Evolutionary conservation across 306 rosid species (phyloP), one percentile per base, ranked within the genome.

Genomic region (Cicer chorassanicum): DNA sequence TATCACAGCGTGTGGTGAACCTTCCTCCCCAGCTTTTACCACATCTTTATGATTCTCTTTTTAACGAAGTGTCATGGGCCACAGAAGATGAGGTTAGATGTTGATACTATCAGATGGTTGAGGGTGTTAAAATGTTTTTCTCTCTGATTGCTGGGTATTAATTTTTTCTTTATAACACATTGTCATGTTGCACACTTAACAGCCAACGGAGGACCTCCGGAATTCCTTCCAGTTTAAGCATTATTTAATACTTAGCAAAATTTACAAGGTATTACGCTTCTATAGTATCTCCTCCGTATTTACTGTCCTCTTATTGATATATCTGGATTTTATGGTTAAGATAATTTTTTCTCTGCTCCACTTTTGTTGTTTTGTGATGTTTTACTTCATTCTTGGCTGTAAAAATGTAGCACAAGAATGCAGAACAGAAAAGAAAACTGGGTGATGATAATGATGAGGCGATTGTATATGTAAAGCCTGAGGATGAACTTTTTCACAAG

Each of bases 71-170:
- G 50, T 86, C 83, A 0, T 90, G 96, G 99, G 96, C 96, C 51
- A 87, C 91, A 19, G 96, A 92, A 82, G 99, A 94, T 73, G 99
- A 94, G 93, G 97, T 94, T 80, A 86, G 96, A 81, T 75, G 62
- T 63, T 10, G 34, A 64, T 74, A 64, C 65, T 78, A 48, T 59
- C 9, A 36, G 53, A 76, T 72, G 44, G 80, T 21, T 56, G 78
- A 74, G 69, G 80, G 66, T 65, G 73, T 66, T 59, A 53, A 50
- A 48, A 34, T 72, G 73, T 50, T 43, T 69, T 15, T 44, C 72
- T 70, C 7, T 70, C 36, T 49, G 13, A 59, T 38, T 68, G 48
- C 72, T 48, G 29, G 21, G 21, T 55, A 43, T 63, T 73, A 24
- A 21, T 78, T 70, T 74, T 50, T 50, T 49, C 41, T 11, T 24